Base-by-base conservation (phyloP, 2,329 filamentous ascomycete genomes). In the Colletotrichum eremochloae region DNA sequence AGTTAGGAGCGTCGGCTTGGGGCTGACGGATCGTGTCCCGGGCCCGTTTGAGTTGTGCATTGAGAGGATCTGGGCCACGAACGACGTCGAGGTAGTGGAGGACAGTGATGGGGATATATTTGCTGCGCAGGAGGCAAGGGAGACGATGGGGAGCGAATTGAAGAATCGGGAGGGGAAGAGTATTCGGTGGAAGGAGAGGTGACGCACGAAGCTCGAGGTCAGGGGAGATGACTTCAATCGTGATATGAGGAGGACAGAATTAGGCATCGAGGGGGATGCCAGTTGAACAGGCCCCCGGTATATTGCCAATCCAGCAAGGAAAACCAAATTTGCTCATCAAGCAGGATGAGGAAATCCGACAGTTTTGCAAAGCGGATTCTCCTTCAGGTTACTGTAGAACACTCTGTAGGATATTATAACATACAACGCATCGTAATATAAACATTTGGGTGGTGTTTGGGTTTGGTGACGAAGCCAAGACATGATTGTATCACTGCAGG, bases 31-130 rank as follows among this genome's bases (percentile, higher is more conserved):
- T 81, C 89, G 96, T 20, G 88, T 97, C 48, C 93, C 94, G 8
- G 96, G 96, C 0, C 93, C 94, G 0, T 99, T 96, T 82, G 93
- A 97, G 81, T 85, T 99, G 50, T 92, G 90, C 73, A 92, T 99
- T 65, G 93, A 95, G 78, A 89, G 90, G 73, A 90, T 98, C 24
- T 99, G 96, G 94, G 95, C 96, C 0, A 97, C 95, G 0, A 98
- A 98, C 61, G 72, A 82, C 18, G 42, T 69, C 6, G 81, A 79
- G 4, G 78, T 76, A 36, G 70, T 74, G 11, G 68, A 72, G 31
- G 73, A 73, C 55, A 67, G 36, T 42, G 77, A 77, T 2, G 66
- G 64, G 14, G 69, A 71, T 48, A 74, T 64, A 31, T 53, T 71
- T 46, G 64, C 63, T 20, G 57, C 67, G 18, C 53, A 63, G 38